A percentile compares a stretch with the other conserved stretches of the same genome.
Evolutionary conservation across 1,284 basidiomycete species (phyloP).

Genomic region (Ganoderma boninense): DNA sequence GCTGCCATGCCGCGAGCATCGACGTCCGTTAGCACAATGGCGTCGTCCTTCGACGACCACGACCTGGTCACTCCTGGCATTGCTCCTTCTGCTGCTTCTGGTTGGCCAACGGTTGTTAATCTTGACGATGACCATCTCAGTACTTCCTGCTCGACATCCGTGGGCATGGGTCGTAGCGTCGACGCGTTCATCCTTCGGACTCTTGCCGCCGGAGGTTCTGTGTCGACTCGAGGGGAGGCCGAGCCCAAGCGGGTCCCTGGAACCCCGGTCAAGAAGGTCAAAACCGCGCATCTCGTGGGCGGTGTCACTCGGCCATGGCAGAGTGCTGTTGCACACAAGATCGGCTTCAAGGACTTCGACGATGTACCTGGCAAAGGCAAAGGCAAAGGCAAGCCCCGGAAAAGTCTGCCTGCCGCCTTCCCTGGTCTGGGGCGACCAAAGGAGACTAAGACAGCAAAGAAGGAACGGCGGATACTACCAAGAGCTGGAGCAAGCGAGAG

Average conservation of each 20-base stretch:
- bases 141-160: conserved; percentile 36
- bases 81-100: conserved; percentile 59
- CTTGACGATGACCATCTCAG: conserved; percentile 49
- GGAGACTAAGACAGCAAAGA: conserved; percentile 30
- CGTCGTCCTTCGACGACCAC: conserved; percentile 62
- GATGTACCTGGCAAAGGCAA: conserved; percentile 33
- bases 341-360: conserved; percentile 64
- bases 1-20: conserved; percentile 61
- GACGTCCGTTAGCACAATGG: conserved; percentile 66
- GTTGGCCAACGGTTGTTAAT: conserved; percentile 65
- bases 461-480: conserved; percentile 22
- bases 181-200: conserved; percentile 78
- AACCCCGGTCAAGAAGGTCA: conserved; percentile 80
- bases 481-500: conserved; percentile 38
- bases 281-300: conserved; percentile 62
- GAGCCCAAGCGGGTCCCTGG: conserved; percentile 73
- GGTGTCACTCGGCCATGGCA: conserved; percentile 70
- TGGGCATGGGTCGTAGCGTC: conserved; percentile 51
- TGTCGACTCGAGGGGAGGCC: conserved; percentile 51
- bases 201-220: conserved; percentile 65
- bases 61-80: conserved; percentile 73
- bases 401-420: conserved; percentile 79
- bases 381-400: conserved; percentile 63
- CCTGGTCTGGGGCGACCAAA: conserved; percentile 39
- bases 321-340: conserved; percentile 75